Conservation (phyloP, 2,329 filamentous ascomycete species). For the Colletotrichum sansevieriae region DNA sequence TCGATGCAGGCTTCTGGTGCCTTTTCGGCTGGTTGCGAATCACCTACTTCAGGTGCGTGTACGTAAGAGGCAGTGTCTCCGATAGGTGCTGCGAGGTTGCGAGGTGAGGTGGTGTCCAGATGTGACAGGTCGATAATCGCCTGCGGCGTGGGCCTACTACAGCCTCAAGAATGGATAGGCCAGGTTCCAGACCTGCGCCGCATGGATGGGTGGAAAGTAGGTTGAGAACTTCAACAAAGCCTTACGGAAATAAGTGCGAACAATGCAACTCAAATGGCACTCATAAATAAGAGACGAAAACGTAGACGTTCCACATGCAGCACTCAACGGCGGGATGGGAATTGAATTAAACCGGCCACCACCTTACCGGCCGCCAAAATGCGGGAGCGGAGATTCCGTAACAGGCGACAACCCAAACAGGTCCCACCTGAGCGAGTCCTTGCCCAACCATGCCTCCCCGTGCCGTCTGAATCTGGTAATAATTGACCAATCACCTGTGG, state of each 20-base stretch:
- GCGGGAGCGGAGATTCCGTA: conserved; percentile 40
- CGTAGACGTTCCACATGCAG: background rate
- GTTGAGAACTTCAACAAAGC: conserved; percentile 4
- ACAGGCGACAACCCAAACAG: conserved; percentile 14
- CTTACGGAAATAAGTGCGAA: background rate
- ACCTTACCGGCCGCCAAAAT: background rate
- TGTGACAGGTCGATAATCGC: no score
- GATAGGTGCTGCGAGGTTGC: background rate
- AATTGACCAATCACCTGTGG: conserved; percentile 38
- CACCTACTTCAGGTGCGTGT: background rate
- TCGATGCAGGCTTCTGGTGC: background rate
- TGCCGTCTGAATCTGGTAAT: conserved; percentile 31
- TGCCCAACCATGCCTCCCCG: conserved; percentile 26
- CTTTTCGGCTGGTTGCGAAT: background rate
- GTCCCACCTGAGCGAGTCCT: background rate
- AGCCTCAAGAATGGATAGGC: no score
- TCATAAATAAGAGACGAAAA: background rate
- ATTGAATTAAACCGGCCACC: conserved; percentile 13
- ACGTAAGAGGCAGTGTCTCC: conserved; percentile 10
- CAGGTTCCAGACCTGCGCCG: background rate
- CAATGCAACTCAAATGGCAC: conserved; percentile 7
- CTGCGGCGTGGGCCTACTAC: no score
- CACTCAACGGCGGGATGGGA: conserved; percentile 1
- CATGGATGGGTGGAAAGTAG: conserved; percentile 1
- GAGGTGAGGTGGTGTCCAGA: no score